phyloP scores from a whole-genome alignment of 192 early-diverging fungal species.

The Coemansia sp. region DNA sequence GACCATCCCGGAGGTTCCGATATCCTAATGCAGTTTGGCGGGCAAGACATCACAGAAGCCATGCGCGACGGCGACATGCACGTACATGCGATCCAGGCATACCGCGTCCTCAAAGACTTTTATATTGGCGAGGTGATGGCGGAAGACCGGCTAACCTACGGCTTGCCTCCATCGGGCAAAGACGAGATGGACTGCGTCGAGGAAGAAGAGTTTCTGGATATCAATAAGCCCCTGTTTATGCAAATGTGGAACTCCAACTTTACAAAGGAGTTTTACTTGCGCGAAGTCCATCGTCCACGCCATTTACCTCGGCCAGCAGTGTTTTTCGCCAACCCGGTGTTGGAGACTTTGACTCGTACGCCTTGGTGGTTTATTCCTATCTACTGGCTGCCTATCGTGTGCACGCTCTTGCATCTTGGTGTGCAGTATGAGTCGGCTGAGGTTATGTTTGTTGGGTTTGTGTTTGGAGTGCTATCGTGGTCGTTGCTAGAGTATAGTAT shows the following conservation, averaged over 20 bases:
- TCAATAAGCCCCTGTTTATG: constrained; percentile 74
- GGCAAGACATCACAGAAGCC: constrained; percentile 76
- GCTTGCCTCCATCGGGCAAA: constrained; percentile 53
- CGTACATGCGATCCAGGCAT: constrained; percentile 80
- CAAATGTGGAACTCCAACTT: constrained; percentile 78
- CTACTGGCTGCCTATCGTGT: constrained; percentile 82
- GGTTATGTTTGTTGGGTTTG: constrained; percentile 56
- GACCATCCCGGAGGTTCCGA: constrained; percentile 97
- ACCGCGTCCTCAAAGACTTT: constrained; percentile 84
- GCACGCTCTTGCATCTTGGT: constrained; percentile 28
- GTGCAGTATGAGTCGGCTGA: constrained; percentile 37
- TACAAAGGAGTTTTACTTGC: constrained; percentile 80
- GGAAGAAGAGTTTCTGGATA: constrained; percentile 76
- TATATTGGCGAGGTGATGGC: constrained; percentile 67
- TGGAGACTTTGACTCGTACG: constrained; percentile 87
- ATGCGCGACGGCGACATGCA: constrained; percentile 81
- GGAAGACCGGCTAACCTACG: constrained; percentile 53
- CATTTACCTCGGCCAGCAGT: constrained; percentile 75
- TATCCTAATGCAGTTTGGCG: constrained; percentile 82
- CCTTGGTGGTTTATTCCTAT: constrained; percentile 90
- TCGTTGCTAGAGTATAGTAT: constrained; percentile 87
- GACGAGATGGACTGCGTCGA: constrained; percentile 56
- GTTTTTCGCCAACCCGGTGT: constrained; percentile 73
- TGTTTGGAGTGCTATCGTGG: constrained; percentile 77
- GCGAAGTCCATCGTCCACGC: constrained; percentile 90